phyloP scores from a whole-genome alignment of 2,329 filamentous ascomycete genomes.

The Colletotrichum siamense region DNA sequence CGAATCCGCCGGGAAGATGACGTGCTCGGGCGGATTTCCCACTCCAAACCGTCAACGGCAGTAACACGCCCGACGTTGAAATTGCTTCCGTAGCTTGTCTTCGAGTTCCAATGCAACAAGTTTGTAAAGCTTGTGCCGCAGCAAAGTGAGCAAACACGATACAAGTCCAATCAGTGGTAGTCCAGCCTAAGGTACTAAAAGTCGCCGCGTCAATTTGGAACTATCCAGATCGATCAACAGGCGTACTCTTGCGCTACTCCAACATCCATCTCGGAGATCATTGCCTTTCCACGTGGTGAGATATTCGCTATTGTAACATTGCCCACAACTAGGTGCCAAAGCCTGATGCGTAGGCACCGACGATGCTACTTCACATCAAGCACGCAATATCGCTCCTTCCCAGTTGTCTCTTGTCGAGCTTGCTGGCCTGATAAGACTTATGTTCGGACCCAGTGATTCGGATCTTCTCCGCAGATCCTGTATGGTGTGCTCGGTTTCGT shows the following conservation, averaged over 20 bases:
- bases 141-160: neutral
- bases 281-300: neutral
- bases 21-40: neutral
- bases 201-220: neutral
- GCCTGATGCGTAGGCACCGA: neutral
- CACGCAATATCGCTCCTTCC: neutral
- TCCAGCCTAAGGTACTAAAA: neutral
- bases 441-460: neutral
- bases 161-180: neutral
- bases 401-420: neutral
- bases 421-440: neutral
- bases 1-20: neutral
- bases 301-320: neutral
- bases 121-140: neutral
- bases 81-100: rapidly evolving
- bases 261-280: neutral
- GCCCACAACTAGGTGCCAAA: neutral
- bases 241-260: neutral
- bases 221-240: neutral
- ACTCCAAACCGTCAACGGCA: neutral
- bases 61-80: neutral
- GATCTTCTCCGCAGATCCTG: neutral
- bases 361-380: neutral
- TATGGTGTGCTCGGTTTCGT: neutral
- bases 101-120: rapidly evolving